These are phyloP conservation scores for Dissoconium aciculare DNA, from an alignment of 2,329 filamentous ascomycete species.

Conservation along the genomic window DNA sequence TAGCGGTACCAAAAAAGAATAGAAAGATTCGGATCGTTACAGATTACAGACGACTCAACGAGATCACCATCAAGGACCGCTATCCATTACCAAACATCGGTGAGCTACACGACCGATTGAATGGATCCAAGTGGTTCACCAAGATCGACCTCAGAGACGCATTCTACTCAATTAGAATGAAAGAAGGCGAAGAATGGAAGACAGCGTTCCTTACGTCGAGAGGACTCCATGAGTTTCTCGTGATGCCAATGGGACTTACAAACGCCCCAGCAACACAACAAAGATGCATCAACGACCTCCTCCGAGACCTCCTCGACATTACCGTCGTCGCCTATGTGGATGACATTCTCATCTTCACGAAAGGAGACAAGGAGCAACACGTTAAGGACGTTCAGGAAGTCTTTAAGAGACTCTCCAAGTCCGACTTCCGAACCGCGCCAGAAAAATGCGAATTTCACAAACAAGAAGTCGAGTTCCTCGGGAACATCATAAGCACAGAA, in stretches of 20 bases:
- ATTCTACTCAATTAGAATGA: conserved; percentile 15
- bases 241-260: conserved; percentile 14
- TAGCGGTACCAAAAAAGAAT: conserved; percentile 15
- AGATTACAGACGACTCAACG: conserved; percentile 15
- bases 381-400: conserved; percentile 5
- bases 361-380: background rate
- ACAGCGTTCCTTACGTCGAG: conserved; percentile 9
- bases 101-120: conserved; percentile 11
- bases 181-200: conserved; percentile 13
- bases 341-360: conserved; percentile 15
- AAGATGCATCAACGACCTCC: conserved; percentile 15
- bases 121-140: conserved; percentile 9
- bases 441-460: too few relatives aligned
- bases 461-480: too few relatives aligned
- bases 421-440: too few relatives aligned
- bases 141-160: conserved; percentile 12
- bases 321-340: conserved; percentile 12
- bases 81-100: conserved; percentile 14
- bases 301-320: conserved; percentile 13
- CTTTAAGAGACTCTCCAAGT: conserved; percentile 5
- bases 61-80: conserved; percentile 16
- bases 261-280: conserved; percentile 12
- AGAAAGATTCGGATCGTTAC: conserved; percentile 9
- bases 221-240: conserved; percentile 12
- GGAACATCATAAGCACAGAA: too few relatives aligned